Percentiles rank a stretch among this genome's conserved stretches.
phyloP scores from a whole-genome alignment of 768 basidiomycete genomes.

The Phanerodontia chrysosporium region DNA sequence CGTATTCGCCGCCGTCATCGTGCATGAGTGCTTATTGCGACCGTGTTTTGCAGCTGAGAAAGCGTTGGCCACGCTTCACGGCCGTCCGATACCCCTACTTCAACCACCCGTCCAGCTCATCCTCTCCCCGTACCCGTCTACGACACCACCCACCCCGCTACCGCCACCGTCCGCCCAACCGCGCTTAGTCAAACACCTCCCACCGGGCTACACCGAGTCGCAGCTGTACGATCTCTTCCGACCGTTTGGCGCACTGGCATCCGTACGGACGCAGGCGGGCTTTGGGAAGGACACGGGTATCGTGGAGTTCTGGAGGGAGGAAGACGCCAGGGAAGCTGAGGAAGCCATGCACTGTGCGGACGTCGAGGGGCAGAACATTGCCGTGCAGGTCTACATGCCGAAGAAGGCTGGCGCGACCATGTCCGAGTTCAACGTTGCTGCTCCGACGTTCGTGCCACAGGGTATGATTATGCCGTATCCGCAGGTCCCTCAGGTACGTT shows the following conservation, averaged over 20 bases:
- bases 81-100: constrained; percentile 61
- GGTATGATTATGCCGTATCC: constrained; percentile 43
- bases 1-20: constrained; percentile 10
- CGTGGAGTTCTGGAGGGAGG: constrained; percentile 85
- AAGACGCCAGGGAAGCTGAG: constrained; percentile 75
- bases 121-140: constrained; percentile 82
- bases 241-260: constrained; percentile 79
- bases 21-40: background rate
- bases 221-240: constrained; percentile 84
- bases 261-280: constrained; percentile 67
- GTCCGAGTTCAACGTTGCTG: constrained; percentile 68
- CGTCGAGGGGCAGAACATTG: constrained; percentile 79
- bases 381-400: constrained; percentile 74
- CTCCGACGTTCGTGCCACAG: constrained; percentile 73
- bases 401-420: constrained; percentile 48
- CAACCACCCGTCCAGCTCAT: constrained; percentile 57
- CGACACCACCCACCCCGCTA: constrained; percentile 67
- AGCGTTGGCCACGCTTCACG: constrained; percentile 79
- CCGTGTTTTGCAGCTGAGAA: constrained; percentile 63
- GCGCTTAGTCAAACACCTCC: constrained; percentile 82
- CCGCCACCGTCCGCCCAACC: constrained; percentile 76
- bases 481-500: constrained; percentile 58
- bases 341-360: constrained; percentile 82
- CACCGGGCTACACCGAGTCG: constrained; percentile 59
- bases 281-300: constrained; percentile 76